Base-by-base conservation (phyloP, 495 filamentous ascomycete genomes). In the Xylaria scruposa region DNA sequence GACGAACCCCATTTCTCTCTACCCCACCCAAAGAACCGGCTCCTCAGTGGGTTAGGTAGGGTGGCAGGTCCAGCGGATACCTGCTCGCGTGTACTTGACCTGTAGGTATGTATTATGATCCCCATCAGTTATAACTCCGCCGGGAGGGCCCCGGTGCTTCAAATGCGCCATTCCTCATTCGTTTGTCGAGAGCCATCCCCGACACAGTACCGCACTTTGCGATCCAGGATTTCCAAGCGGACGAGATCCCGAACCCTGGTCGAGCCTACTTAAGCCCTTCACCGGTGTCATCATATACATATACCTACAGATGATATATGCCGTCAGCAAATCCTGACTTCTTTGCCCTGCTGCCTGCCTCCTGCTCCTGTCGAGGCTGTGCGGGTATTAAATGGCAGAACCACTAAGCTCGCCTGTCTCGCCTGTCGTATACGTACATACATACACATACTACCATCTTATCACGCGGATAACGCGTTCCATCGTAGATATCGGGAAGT, bases 21-120 rank as follows among this genome's bases (percentile, higher is more conserved):
- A 33, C 58, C 12, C 58, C 58, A 60, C 58, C 10, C 17, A 56
- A 8, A 21, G 58, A 38, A 38, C 58, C 56, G 17, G 29, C 31
- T 33, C 26, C 19, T 15, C 21, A 62, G 59, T 63, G 60, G 60
- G 60, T 63, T 63, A 63, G 60, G 60, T 63, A 63, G 58, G 58
- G 31, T 60, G 33, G 33, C 58, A 60, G 19, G 60, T 0, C 38
- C 29, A 10, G 60, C 60, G 38, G 38, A 63, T 40, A 63, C 60
- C 10, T 42, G 60, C 60, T 63, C 60, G 60, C 60, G 21, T 63
- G 60, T 61, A 21, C 58, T 59, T 62, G 38, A 26, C 59, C 36
- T 44, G 19, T n/a, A n/a, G n/a, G n/a, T n/a, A n/a, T n/a, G n/a
- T 44, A 44, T n/a, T 63, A 44, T 21, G 31, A 61, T 61, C 29